Conservation (phyloP, 257 asterid species). For the Hygrophila difformis region DNA sequence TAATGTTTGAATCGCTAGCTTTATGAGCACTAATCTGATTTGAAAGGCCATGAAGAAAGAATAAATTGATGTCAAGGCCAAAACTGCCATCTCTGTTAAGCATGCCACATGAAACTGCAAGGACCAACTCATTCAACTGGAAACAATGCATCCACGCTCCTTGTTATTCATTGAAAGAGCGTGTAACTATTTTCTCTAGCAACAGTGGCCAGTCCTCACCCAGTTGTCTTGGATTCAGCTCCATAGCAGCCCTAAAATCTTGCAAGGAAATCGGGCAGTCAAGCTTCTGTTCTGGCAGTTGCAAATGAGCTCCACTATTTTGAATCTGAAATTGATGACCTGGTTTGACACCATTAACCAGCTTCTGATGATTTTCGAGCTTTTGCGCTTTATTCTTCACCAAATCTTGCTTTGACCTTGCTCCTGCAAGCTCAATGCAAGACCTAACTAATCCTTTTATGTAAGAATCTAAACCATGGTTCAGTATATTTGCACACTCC, state of each 20-base stretch:
- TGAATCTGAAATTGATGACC: constrained; percentile 53
- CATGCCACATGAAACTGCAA: constrained; percentile 37
- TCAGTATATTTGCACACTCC: constrained; percentile 62
- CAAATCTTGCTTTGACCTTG: constrained; percentile 40
- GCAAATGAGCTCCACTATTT: constrained; percentile 35
- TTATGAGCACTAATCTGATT: constrained; percentile 29
- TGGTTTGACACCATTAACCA: constrained; percentile 54
- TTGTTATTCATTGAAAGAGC: constrained; percentile 47
- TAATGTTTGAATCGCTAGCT: constrained; percentile 26
- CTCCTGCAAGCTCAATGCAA: constrained; percentile 52
- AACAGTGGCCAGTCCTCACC: constrained; percentile 92
- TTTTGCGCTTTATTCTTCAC: constrained; percentile 29
- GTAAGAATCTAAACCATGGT: constrained; percentile 67
- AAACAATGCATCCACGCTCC: constrained; percentile 22
- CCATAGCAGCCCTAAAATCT: constrained; percentile 87
- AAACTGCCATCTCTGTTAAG: constrained; percentile 9
- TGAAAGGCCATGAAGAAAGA: constrained; percentile 37
- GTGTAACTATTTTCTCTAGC: constrained; percentile 67
- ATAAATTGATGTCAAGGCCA: constrained; percentile 16
- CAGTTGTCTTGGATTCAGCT: constrained; percentile 68
- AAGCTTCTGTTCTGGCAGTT: constrained; percentile 36
- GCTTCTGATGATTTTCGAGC: constrained; percentile 35
- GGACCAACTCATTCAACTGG: constrained; percentile 31
- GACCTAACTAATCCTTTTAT: constrained; percentile 60
- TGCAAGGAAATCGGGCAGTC: constrained; percentile 42